A percentile compares a stretch with the other conserved stretches of the same genome.
These are phyloP conservation scores for Pseudogymnoascus verrucosus DNA, from an alignment of 2,329 filamentous ascomycete species.

Conservation along the genomic window DNA sequence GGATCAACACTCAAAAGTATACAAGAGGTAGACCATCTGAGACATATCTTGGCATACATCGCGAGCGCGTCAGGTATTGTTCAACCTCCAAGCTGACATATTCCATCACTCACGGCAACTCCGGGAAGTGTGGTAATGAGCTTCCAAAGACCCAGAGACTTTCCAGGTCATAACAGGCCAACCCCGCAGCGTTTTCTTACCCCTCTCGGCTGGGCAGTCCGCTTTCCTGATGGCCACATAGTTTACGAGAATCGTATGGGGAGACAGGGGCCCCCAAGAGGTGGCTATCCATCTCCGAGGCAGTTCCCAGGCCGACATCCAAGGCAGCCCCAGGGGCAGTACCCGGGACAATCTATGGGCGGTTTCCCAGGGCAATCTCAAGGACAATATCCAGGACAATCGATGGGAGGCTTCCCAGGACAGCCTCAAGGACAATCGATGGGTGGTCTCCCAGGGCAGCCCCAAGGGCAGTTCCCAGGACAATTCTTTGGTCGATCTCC, in stretches of 20 bases:
- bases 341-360: background rate
- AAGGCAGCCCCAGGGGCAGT: background rate
- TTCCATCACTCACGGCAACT: background rate
- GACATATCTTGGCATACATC: background rate
- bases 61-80: background rate
- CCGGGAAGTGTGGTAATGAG: background rate
- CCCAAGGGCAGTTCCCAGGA: background rate
- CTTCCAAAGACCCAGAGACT: background rate
- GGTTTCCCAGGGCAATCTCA: background rate
- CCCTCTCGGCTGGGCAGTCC: constrained; percentile 4
- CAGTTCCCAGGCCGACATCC: background rate
- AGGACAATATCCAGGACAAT: background rate
- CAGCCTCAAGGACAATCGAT: background rate
- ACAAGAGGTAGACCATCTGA: background rate
- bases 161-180: background rate
- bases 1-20: background rate
- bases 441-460: background rate
- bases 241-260: background rate
- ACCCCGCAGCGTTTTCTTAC: background rate
- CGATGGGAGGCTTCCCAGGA: background rate
- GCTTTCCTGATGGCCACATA: background rate
- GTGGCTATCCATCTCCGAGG: background rate
- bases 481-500: background rate
- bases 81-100: background rate
- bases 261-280: background rate